Percentiles rank a stretch among this genome's conserved stretches.
Evolutionary conservation across 345 rosid species (phyloP).

Genomic region (Kandelia obovata): DNA sequence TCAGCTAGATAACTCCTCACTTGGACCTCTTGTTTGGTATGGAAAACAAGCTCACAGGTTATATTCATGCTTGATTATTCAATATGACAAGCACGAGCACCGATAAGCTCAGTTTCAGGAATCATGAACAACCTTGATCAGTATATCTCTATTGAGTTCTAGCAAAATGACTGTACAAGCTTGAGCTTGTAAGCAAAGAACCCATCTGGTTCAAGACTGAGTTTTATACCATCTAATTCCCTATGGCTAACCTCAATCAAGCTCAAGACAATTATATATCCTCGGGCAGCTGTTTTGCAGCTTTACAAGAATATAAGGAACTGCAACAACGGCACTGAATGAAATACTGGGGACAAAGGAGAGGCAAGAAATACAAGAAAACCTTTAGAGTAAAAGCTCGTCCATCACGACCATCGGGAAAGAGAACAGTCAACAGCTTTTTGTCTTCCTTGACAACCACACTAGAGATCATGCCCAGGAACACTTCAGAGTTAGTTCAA

Average conservation of each 20-base stretch:
- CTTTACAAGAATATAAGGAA: background rate
- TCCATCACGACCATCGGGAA: slow-evolving; percentile 96
- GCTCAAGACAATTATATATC: background rate
- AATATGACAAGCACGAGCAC: background rate
- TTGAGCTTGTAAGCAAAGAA: slow-evolving; percentile 1
- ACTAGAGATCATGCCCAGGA: slow-evolving; percentile 39
- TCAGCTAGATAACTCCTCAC: too few species aligned
- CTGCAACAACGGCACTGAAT: slow-evolving; percentile 3
- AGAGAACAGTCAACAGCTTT: slow-evolving; percentile 88
- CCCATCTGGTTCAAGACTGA: background rate
- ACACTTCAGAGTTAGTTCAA: slow-evolving; percentile 28
- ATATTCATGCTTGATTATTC: background rate
- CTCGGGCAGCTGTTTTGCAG: slow-evolving; percentile 2
- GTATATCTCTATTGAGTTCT: background rate
- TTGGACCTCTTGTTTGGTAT: too few species aligned
- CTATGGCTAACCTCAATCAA: background rate
- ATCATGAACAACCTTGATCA: background rate
- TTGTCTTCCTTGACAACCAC: slow-evolving; percentile 96
- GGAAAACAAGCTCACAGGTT: background rate
- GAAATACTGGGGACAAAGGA: slow-evolving; percentile 1
- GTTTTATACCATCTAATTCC: background rate
- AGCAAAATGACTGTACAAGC: background rate
- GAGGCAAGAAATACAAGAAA: slow-evolving; percentile 11
- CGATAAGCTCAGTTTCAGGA: background rate
- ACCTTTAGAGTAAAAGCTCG: slow-evolving; percentile 97